Percentiles rank a stretch among this genome's conserved stretches.
Evolutionary conservation across 1,139 yeast genomes (phyloP).

Genomic region (Komagataea norvegica): DNA sequence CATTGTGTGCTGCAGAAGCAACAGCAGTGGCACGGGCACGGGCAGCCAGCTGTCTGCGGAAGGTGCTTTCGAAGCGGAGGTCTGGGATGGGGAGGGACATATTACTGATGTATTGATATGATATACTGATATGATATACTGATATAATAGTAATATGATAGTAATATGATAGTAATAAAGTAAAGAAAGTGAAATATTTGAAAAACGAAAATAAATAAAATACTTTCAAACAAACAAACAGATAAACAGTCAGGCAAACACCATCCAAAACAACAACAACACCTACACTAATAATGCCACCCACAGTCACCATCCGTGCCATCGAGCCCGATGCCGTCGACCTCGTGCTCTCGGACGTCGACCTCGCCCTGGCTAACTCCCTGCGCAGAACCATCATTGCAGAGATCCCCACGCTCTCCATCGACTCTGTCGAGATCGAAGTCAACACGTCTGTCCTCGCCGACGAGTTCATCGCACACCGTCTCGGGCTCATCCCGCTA

Average conservation of each 20-base stretch:
- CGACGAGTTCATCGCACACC: conserved; percentile 91
- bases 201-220: no score
- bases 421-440: conserved; percentile 93
- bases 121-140: no score
- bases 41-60: conserved; percentile 28
- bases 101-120: no score
- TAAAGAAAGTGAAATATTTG: no score
- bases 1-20: no score
- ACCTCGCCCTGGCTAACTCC: conserved; percentile 88
- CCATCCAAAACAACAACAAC: neutral
- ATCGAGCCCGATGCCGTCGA: conserved; percentile 85
- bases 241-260: no score
- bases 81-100: conserved; percentile 47
- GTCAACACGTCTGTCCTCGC: conserved; percentile 92
- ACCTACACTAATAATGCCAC: conserved; percentile 4
- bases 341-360: conserved; percentile 82
- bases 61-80: conserved; percentile 58
- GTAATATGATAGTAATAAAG: no score
- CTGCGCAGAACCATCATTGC: conserved; percentile 88
- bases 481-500: conserved; percentile 87
- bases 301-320: conserved; percentile 66
- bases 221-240: no score
- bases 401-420: conserved; percentile 93
- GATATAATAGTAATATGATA: no score
- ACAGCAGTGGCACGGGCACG: no score